These are phyloP conservation scores for Lachancea lanzarotensis DNA, from an alignment of 805 yeast species.

Conservation along the genomic window DNA sequence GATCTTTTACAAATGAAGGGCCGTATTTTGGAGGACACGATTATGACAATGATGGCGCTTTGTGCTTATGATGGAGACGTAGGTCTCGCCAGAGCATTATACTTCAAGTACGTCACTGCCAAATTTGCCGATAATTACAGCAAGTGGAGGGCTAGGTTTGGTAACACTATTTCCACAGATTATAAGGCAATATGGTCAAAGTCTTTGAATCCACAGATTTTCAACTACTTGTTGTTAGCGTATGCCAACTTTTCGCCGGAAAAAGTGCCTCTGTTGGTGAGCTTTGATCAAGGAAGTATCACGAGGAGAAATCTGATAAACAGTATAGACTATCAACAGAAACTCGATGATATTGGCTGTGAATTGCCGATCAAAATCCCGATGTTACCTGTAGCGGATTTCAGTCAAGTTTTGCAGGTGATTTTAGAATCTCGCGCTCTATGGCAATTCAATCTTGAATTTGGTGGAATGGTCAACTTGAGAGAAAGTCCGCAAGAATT, in stretches of 20 bases:
- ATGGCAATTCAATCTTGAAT: conserved; percentile 38
- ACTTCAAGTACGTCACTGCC: conserved; percentile 40
- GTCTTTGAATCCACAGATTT: conserved; percentile 35
- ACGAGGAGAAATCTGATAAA: conserved; percentile 43
- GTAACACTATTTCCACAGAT: conserved; percentile 3
- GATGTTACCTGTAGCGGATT: conserved; percentile 52
- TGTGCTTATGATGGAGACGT: conserved; percentile 80
- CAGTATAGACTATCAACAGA: conserved; percentile 35
- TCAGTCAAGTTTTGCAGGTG: conserved; percentile 39
- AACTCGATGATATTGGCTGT: conserved; percentile 18
- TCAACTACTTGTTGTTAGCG: conserved; percentile 43
- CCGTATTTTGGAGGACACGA: conserved; percentile 10
- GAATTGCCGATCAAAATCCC: conserved; percentile 41
- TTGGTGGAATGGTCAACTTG: conserved; percentile 39
- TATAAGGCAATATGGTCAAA: conserved; percentile 17
- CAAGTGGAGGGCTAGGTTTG: conserved; percentile 7
- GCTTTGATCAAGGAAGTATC: conserved; percentile 40
- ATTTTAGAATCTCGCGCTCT: conserved; percentile 74
- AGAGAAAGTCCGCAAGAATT: conserved; percentile 42
- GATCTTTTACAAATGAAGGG: conserved; percentile 17
- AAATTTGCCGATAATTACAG: conserved; percentile 13
- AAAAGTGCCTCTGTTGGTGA: conserved; percentile 33
- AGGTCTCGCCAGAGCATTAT: conserved; percentile 61
- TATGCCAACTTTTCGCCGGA: conserved; percentile 38
- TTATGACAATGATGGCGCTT: conserved; percentile 56